These are phyloP conservation scores for Lepiota venenata DNA, from an alignment of 768 basidiomycete genomes.

Conservation along the genomic window DNA sequence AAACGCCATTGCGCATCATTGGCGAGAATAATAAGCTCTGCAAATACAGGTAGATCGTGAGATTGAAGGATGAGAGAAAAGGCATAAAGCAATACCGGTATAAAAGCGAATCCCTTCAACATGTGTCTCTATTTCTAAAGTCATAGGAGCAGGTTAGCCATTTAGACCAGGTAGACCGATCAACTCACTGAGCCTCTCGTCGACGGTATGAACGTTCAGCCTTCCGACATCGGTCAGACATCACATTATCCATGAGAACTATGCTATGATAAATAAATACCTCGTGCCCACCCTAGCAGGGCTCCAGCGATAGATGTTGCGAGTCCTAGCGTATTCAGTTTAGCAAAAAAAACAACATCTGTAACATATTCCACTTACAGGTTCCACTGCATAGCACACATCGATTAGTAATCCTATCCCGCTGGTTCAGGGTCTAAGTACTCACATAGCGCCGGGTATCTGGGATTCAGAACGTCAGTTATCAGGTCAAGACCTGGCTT, in stretches of 20 bases:
- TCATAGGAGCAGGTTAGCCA: not conserved
- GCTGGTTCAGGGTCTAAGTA: not conserved
- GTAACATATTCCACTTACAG: conserved; percentile 14
- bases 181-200: conserved; percentile 26
- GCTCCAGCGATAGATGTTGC: conserved; percentile 29
- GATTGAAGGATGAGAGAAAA: not conserved
- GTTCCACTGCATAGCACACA: conserved; percentile 19
- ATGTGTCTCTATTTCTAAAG: conserved; percentile 22
- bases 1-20: not conserved
- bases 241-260: not conserved
- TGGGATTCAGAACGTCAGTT: conserved; percentile 4
- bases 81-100: conserved; percentile 15
- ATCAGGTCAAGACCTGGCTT: not conserved
- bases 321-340: conserved; percentile 16
- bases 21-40: conserved; percentile 8
- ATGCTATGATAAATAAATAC: conserved; percentile 12
- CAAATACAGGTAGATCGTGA: not conserved
- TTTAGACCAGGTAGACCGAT: not conserved
- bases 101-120: conserved; percentile 27
- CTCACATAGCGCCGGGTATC: conserved; percentile 29
- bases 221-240: conserved; percentile 10
- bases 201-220: conserved; percentile 25
- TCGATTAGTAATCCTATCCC: not conserved
- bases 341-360: not conserved
- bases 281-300: conserved; percentile 23